phyloP scores from a whole-genome alignment of 495 filamentous ascomycete species.

The Staphylotrichum longicolle region DNA sequence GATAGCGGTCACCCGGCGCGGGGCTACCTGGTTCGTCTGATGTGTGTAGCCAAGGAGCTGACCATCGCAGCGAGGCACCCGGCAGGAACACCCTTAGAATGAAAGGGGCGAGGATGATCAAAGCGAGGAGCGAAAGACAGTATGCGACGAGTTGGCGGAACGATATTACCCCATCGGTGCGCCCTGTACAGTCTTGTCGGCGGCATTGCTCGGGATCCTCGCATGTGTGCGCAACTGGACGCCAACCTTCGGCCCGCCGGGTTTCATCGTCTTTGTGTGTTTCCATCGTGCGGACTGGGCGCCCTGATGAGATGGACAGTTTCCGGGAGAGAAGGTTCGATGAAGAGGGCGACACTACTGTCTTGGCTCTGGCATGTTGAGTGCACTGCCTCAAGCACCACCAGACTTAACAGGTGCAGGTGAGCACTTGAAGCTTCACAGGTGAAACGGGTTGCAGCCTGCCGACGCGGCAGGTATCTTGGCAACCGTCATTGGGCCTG shows the following conservation, averaged over 20 bases:
- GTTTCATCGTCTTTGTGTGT: conserved; percentile 10
- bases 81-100: background rate
- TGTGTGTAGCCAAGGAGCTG: background rate
- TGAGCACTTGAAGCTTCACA: too few species aligned
- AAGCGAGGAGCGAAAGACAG: background rate
- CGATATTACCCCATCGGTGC: background rate
- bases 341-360: too few species aligned
- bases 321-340: background rate
- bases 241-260: too few species aligned
- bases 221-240: background rate
- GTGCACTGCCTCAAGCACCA: too few species aligned
- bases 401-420: too few species aligned
- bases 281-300: conserved; percentile 11
- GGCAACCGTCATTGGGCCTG: conserved; percentile 19
- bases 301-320: background rate
- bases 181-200: background rate
- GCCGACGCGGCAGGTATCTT: conserved; percentile 5
- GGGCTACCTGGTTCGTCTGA: background rate
- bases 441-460: background rate
- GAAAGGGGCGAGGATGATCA: background rate
- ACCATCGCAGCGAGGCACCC: background rate
- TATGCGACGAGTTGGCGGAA: background rate
- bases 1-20: conserved; percentile 54
- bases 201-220: background rate
- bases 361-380: too few species aligned